A percentile compares a stretch with the other conserved stretches of the same genome.
Conservation (phyloP, 345 rosid species). For the Citrus medica region DNA sequence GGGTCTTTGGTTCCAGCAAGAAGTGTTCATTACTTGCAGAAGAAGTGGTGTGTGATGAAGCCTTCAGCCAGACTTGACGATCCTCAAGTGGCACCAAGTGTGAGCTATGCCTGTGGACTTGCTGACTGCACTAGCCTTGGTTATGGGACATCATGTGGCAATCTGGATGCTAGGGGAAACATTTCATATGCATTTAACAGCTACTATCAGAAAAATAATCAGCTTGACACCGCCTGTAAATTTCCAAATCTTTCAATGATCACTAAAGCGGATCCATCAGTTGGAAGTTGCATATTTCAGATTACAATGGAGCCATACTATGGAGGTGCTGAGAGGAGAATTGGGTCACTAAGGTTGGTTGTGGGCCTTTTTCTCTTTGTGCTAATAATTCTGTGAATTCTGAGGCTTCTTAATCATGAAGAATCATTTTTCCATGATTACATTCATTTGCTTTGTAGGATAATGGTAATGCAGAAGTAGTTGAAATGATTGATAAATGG, state of each 20-base stretch:
- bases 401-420: constrained; percentile 2
- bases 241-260: constrained; percentile 62
- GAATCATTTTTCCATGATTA: constrained; percentile 17
- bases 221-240: constrained; percentile 71
- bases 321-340: constrained; percentile 31
- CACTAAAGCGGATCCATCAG: constrained; percentile 58
- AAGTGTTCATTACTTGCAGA: constrained; percentile 43
- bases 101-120: constrained; percentile 74
- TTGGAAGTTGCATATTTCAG: constrained; percentile 53
- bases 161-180: constrained; percentile 51
- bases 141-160: constrained; percentile 77
- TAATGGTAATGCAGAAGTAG: constrained; percentile 4
- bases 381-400: constrained; percentile 28
- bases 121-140: constrained; percentile 93
- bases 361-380: constrained; percentile 26
- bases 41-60: constrained; percentile 85
- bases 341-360: constrained; percentile 15
- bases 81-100: constrained; percentile 55
- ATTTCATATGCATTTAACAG: constrained; percentile 91
- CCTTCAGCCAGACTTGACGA: constrained; percentile 58
- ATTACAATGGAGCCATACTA: constrained; percentile 79
- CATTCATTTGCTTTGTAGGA: constrained; percentile 12
- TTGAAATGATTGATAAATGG: not conserved
- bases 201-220: constrained; percentile 79
- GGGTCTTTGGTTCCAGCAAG: constrained; percentile 56